Base-by-base conservation (phyloP, 2,329 filamentous ascomycete genomes). In the Akanthomyces dipterigenus region DNA sequence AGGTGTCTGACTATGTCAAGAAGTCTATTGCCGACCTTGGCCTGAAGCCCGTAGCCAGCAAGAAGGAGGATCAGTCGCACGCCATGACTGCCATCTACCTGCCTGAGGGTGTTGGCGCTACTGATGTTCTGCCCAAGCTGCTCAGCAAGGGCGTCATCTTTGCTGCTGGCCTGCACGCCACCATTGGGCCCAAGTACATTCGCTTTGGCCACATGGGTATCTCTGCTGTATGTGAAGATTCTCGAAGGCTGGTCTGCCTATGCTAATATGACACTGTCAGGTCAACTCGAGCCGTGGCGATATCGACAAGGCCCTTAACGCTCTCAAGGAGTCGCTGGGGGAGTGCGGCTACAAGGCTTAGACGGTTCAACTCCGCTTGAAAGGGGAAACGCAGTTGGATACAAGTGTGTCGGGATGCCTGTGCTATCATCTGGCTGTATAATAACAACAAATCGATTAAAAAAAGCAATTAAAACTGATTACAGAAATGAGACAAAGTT, bases 141-240 rank as follows among this genome's bases (percentile, higher is more conserved):
- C 76, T 91, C 64, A 90, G 90, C 78, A 93, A 89, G 75, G 92
- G 92, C 34, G 90, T 99, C 45, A 85, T 99, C 63, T 98, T 98
- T 73, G 95, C 95, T 26, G 95, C 92, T 63, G 95, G 95, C 64
- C 83, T 99, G 69, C 95, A 99, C 81, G 96, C 95, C 82, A 91
- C 96, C 73, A 96, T 96, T 74, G 93, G 90, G 3, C 80, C 89
- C 64, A 95, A 90, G 79, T 99, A 99, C 75, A 90, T 99, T 67
- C 87, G 95, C 31, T 95, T 99, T 70, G 95, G 95, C 48, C 95
- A 98, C 75, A 99, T 99, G 95, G 95, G 95, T 67, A 91, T 98
- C 64, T 95, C 89, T 72, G 89, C 93, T 67, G 85, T 87, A 77
- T 77, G 85, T 81, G 22, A 45, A 26, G 18, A 6, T 18, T 31